phyloP scores from a whole-genome alignment of 164 flowering plant species.

The Malania oleifera region DNA sequence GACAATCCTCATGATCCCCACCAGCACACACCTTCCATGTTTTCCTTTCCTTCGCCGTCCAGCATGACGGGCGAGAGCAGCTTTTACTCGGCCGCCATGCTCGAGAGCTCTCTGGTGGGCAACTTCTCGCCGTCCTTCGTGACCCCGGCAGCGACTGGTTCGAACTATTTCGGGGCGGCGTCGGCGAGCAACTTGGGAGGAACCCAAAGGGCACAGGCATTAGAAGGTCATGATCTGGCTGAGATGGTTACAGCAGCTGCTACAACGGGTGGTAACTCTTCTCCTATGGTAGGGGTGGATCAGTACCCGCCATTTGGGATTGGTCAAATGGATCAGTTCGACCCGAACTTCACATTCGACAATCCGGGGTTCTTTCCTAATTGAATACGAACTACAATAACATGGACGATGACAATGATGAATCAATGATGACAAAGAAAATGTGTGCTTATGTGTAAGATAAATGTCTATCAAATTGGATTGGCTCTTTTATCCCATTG shows the following conservation, averaged over 20 bases:
- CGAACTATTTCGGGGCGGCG: conserved; percentile 18
- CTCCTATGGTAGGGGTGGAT: conserved; percentile 22
- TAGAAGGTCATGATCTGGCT: conserved; percentile 9
- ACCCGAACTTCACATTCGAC: conserved; percentile 26
- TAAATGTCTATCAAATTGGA: too few relatives aligned
- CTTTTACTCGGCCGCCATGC: neutral
- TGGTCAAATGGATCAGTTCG: conserved; percentile 19
- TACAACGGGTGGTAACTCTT: conserved; percentile 24
- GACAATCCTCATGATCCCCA: neutral
- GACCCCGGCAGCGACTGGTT: conserved; percentile 19
- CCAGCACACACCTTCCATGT: neutral
- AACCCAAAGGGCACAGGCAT: conserved; percentile 5
- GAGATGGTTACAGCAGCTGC: conserved; percentile 19
- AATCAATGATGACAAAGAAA: too few relatives aligned
- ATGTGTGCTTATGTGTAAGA: too few relatives aligned
- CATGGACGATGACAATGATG: neutral
- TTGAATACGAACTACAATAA: too few relatives aligned
- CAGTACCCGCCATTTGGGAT: conserved; percentile 17
- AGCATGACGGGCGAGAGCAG: neutral
- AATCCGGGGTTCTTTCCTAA: conserved; percentile 15
- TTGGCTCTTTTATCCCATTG: too few relatives aligned
- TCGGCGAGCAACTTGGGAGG: conserved; percentile 4
- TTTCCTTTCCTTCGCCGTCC: conserved; percentile 20
- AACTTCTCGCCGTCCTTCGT: conserved; percentile 12
- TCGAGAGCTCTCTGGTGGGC: conserved; percentile 4